Evolutionary conservation across 1,284 basidiomycete genomes (phyloP), one percentile per base, ranked within the genome.

Genomic region (Erythrobasidium hasegawianum): DNA sequence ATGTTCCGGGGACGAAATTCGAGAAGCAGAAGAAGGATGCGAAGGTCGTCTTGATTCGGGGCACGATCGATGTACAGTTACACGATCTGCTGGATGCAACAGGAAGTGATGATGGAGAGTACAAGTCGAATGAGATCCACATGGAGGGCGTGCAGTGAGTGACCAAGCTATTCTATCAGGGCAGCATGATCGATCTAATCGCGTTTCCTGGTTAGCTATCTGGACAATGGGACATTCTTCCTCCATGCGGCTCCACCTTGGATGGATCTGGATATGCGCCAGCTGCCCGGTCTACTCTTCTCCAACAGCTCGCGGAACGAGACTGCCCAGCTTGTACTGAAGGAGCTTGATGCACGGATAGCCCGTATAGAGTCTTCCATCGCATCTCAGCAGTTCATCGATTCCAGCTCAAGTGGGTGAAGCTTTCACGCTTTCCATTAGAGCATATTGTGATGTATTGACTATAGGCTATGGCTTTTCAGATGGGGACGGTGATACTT

Each of bases 271-370:
- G 65, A 74, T 40, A 70, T 71, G 33, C 70, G 74, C 24, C 69
- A 70, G 9, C 70, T 76, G 9, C 73, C 74, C 11, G 72, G 72
- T 18, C 69, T 71, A 14, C 62, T 29, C 54, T 49, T n/a, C 50
- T 58, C 11, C 68, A 65, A 70, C 62, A 57, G 20, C 40, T 49
- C 57, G 22, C 16, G 61, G 0, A 71, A 70, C 38, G 67, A 68
- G 0, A 72, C 75, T 2, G 70, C 73, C 10, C 60, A 72, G 38
- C 69, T 72, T 2, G 71, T 76, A 29, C 69, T 75, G n/a, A 71
- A 68, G 18, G 75, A 75, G 26, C 64, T 73, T 11, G 67, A 72
- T 13, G 55, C 69, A 9, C 71, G 76, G 10, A 71, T 77, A 59
- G 68, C 67, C n/a, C 55, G 50, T 13, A 16, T 64, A 24, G 18